Evolutionary conservation across 306 rosid genomes (phyloP).

Genomic region (Sicyos baderoa): DNA sequence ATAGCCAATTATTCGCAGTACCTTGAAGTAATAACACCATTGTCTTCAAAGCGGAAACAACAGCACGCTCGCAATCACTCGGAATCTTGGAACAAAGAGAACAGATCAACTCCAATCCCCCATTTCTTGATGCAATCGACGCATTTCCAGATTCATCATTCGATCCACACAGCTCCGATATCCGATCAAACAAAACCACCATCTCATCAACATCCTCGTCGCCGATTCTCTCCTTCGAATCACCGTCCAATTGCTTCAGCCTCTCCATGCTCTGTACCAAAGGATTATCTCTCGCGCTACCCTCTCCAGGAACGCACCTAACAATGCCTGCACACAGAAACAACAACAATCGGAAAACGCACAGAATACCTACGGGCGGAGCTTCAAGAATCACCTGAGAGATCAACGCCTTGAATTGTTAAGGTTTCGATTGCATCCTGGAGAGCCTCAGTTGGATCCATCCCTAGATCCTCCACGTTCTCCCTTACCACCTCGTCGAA

Average conservation of each 20-base stretch:
- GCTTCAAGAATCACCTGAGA: constrained; percentile 42
- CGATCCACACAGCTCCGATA: constrained; percentile 34
- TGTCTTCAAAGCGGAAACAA: constrained; percentile 48
- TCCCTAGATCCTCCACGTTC: constrained; percentile 79
- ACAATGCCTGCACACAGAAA: constrained; percentile 42
- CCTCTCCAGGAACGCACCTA: constrained; percentile 63
- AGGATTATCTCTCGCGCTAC: constrained; percentile 45
- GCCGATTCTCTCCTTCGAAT: constrained; percentile 15
- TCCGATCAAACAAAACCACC: constrained; percentile 32
- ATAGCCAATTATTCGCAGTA: constrained; percentile 5
- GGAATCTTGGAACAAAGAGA: constrained; percentile 47
- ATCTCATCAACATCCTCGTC: constrained; percentile 25
- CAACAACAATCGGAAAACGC: not conserved
- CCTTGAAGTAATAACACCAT: constrained; percentile 55
- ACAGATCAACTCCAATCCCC: constrained; percentile 53
- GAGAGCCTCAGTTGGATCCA: constrained; percentile 89
- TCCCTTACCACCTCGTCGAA: constrained; percentile 77
- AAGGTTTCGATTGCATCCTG: constrained; percentile 74
- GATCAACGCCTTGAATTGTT: constrained; percentile 91
- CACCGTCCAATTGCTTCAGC: constrained; percentile 33
- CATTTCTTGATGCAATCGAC: constrained; percentile 61
- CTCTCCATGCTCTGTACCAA: constrained; percentile 48
- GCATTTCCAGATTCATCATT: constrained; percentile 41
- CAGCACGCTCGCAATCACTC: constrained; percentile 14
- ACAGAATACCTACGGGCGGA: not conserved